Base-by-base conservation (phyloP, 495 filamentous ascomycete species). In the Opeltia flavorubescens region DNA sequence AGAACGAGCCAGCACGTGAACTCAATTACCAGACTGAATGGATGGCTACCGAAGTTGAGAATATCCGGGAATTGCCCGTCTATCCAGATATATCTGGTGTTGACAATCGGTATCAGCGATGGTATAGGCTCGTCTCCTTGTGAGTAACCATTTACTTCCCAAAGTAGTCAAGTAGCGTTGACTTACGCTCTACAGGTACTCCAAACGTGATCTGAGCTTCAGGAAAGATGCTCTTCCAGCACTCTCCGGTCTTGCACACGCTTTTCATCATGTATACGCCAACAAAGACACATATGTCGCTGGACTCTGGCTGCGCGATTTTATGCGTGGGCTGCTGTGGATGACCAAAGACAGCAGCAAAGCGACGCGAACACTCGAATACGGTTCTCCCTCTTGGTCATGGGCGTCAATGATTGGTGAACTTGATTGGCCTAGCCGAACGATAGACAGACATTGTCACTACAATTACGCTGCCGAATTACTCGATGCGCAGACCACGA, bases 371-470 rank as follows among this genome's bases (percentile, higher is more conserved):
- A n/a, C 28, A 4, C 27, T 8, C 3, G 23, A 25, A 6, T 50
- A 50, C 21, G 21, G 42, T 18, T 43, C 48, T 7, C 48, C 48
- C 15, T 46, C 48, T 3, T 50, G 48, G 48, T 50, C 48, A 5
- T 50, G 48, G 48, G 48, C 48, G 8, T 44, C 48, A 5, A 38
- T 51, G 5, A 29, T 25, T 4, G 44, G 44, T 9, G 2, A 2
- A 33, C n/a, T 47, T 27, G 13, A 25, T 6, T 47, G 38, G 38
- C 38, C 38, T 8, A 11, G 2, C 9, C 38, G 38, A 26, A 41
- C 38, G 2, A 26, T 41, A 2, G 38, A 17, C 6, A 0, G 38
- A 21, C 38, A 26, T 41, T 21, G n/a, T 23, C 38, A 21, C 20
- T 12, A 41, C 15, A 21, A 41, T 20, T 41, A 23, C 20, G 25